Conservation (phyloP, 1,139 yeast species). For the Yamadazyma aaseri region DNA sequence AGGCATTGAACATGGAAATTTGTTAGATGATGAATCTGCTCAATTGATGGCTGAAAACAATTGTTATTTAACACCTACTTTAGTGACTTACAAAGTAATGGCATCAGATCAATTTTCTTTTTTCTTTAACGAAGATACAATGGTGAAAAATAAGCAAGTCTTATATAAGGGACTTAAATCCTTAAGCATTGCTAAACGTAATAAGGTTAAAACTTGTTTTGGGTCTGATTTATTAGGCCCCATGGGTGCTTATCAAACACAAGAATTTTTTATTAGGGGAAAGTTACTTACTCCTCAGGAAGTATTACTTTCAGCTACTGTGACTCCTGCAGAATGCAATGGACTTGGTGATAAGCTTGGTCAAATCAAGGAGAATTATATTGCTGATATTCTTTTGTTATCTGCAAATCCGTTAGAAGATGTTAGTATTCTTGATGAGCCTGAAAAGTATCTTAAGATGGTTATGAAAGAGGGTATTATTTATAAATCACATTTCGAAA, state of each 20-base stretch:
- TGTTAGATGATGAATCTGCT: constrained; percentile 21
- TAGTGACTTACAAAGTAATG: constrained; percentile 22
- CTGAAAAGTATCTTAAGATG: constrained; percentile 16
- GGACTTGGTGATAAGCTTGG: constrained; percentile 17
- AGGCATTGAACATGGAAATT: constrained; percentile 25
- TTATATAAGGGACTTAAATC: constrained; percentile 19
- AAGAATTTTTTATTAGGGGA: constrained; percentile 20
- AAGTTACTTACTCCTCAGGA: constrained; percentile 19
- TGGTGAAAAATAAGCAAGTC: constrained; percentile 18
- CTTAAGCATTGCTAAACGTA: constrained; percentile 17
- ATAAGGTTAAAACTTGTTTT: constrained; percentile 20
- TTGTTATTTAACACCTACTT: constrained; percentile 21
- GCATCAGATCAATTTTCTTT: constrained; percentile 20
- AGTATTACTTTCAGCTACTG: constrained; percentile 20
- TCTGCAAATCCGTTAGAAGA: constrained; percentile 20
- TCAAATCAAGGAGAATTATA: constrained; percentile 19
- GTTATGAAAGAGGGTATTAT: constrained; percentile 23
- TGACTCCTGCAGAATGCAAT: constrained; percentile 20
- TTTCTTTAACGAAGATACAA: constrained; percentile 16
- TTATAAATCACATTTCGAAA: constrained; percentile 6
- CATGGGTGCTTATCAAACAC: constrained; percentile 21
- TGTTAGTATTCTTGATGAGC: constrained; percentile 19
- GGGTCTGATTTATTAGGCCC: constrained; percentile 23
- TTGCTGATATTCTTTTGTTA: constrained; percentile 20
- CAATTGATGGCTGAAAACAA: constrained; percentile 19